Conservation (phyloP, 176 grass and related monocot species). For the Zoysia pacifica region DNA sequence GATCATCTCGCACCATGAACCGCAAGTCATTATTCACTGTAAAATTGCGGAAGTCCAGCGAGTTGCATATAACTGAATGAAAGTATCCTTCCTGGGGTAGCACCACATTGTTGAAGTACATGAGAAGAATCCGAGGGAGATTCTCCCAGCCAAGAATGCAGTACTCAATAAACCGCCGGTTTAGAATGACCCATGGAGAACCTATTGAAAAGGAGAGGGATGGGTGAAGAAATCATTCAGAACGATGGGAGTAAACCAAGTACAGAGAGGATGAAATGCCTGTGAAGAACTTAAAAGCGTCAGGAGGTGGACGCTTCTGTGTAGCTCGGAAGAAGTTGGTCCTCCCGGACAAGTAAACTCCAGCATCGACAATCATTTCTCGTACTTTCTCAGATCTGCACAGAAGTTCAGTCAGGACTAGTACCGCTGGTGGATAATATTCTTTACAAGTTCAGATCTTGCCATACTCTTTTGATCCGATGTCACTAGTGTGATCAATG, state of each 20-base stretch:
- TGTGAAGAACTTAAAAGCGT: conserved; percentile 94
- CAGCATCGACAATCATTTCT: conserved; percentile 95
- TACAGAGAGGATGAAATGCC: conserved; percentile 51
- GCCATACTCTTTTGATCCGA: conserved; percentile 69
- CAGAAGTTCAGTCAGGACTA: conserved; percentile 31
- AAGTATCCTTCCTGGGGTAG: conserved; percentile 87
- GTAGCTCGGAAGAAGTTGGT: conserved; percentile 80
- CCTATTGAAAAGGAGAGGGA: conserved; percentile 44
- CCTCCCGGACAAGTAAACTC: conserved; percentile 88
- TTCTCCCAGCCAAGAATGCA: conserved; percentile 87
- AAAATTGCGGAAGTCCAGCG: conserved; percentile 62
- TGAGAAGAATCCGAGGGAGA: conserved; percentile 78
- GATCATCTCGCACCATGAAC: conserved; percentile 62
- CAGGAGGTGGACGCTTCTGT: conserved; percentile 70
- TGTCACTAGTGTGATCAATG: conserved; percentile 78
- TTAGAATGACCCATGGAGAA: conserved; percentile 80
- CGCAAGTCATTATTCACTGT: conserved; percentile 81
- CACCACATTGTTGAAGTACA: conserved; percentile 88
- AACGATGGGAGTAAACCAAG: conserved; percentile 34
- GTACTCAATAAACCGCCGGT: conserved; percentile 77
- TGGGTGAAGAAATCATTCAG: conserved; percentile 30
- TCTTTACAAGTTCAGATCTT: conserved; percentile 25
- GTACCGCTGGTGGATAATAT: conserved; percentile 13
- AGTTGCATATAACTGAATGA: conserved; percentile 87
- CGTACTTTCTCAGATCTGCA: conserved; percentile 78